Base-by-base conservation (phyloP, 108 stramenopile genomes). In the Nitzschia inconspicua region DNA sequence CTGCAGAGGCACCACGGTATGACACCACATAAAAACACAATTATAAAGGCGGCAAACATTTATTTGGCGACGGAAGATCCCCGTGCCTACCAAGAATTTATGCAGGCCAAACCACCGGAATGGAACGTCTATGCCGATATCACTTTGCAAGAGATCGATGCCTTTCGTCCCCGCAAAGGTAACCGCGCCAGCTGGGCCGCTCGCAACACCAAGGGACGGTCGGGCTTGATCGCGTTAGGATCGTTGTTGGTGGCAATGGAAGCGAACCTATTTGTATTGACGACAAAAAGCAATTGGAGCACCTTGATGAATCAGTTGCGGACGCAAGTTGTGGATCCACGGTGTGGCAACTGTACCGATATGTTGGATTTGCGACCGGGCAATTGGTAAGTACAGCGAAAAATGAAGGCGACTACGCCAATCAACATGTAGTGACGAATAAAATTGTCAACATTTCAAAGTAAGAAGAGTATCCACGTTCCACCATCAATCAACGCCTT, bases 1-100 rank as follows among this genome's bases (percentile, higher is more conserved):
- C 31, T 73, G 4, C n/a, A 23, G n/a, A 0, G 8, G 14, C 25
- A 50, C 9, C 42, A 24, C 44, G 34, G 18, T 43, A 6, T 11
- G 29, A 42, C 49, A 39, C 25, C 36, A 24, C 48, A 13, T 28
- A 57, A 27, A 16, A 32, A 4, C 31, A 29, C 34, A n/a, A 22
- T 13, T 35, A 4, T 20, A 22, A 56, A 35, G 25, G 43, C 2
- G 2, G 30, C 53, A 13, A 65, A 84, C 43, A 78, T 84, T 35
- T 84, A 84, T 44, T 56, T 84, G 24, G 76, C 83, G 2, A 73
- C 83, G 3, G 83, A 84, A 63, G 79, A 84, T 63, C 79, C 79
- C 3, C 30, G 30, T 9, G 83, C 79, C 2, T 42, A 63, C 30
- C 32, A 78, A 34, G 62, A 60, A 14, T 84, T 84, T 47, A 13